These are phyloP conservation scores for Filosporella fistucella DNA, from an alignment of 495 filamentous ascomycete species.

Conservation along the genomic window DNA sequence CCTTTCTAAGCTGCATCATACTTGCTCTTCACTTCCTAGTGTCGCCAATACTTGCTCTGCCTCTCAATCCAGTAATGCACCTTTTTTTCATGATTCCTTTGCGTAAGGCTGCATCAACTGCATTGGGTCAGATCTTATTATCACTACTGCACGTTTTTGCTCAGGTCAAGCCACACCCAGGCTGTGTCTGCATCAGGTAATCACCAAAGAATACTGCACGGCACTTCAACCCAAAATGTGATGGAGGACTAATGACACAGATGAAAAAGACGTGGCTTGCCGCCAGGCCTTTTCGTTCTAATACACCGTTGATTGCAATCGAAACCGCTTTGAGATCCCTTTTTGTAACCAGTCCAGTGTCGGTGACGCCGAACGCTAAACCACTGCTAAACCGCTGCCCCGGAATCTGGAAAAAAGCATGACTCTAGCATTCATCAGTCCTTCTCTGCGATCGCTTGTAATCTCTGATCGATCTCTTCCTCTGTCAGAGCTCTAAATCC, in stretches of 20 bases:
- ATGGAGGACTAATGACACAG: constrained; percentile 18
- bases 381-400: too few species aligned
- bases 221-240: constrained; percentile 2
- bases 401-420: too few species aligned
- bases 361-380: constrained; percentile 20
- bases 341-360: too few species aligned
- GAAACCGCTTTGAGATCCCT: constrained; percentile 6
- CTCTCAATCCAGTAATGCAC: not conserved
- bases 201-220: constrained; percentile 6
- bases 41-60: constrained; percentile 13
- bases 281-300: constrained; percentile 13
- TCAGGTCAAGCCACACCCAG: constrained; percentile 21
- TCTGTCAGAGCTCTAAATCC: constrained; percentile 87
- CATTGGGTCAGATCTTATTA: constrained; percentile 11
- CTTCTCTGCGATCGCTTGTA: constrained; percentile 98
- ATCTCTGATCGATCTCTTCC: constrained; percentile 95
- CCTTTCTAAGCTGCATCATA: too few species aligned
- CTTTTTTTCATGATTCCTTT: not conserved
- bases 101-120: constrained; percentile 15
- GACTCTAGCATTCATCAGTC: constrained; percentile 54
- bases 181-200: constrained; percentile 13
- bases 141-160: not conserved
- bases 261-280: constrained; percentile 12
- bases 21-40: too few species aligned
- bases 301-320: constrained; percentile 11